Evolutionary conservation across 257 asterid genomes (phyloP), one percentile per base, ranked within the genome.

Genomic region (Solanum chaucha): DNA sequence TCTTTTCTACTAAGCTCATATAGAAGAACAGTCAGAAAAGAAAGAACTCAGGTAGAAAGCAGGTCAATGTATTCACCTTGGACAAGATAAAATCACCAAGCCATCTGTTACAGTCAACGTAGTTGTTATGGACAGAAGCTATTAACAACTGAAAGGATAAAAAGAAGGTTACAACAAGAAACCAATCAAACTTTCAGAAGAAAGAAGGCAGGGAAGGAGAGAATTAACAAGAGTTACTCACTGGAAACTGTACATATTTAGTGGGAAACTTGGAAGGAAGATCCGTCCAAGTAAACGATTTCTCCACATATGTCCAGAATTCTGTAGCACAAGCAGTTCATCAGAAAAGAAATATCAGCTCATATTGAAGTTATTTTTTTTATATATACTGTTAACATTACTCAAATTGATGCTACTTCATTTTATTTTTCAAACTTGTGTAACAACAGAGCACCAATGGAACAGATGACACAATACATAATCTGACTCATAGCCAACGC

Each of bases 231-330:
- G 41, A 61, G 46, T 41, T 86, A 93, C 98, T 92, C 73, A 97
- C 99, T 12, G 99, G 99, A 90, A 97, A 95, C 88, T 97, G 98
- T 78, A 97, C 99, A 82, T 96, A 94, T 96, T 97, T 97, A 30
- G 99, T 96, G 2, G 99, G 99, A 88, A 97, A 97, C 90, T 96
- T 95, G 90, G 99, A 97, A 87, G 99, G 98, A 89, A 93, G 94
- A 89, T 96, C 99, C 4, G 96, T 94, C 99, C 99, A 97, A 35
- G 99, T 97, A 94, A 96, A 97, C 38, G 99, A 97, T 90, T 95
- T 92, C 94, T 97, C 99, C 74, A 97, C 98, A 34, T 96, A 94
- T 40, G 99, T 91, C 99, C 99, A 97, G 90, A 97, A 97, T 86
- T 97, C 99, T 97, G 97, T 91, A 90, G 83, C 84, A 88, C 83